Base-by-base conservation (phyloP, 805 yeast species). In the Scheffersomyces lignosus region DNA sequence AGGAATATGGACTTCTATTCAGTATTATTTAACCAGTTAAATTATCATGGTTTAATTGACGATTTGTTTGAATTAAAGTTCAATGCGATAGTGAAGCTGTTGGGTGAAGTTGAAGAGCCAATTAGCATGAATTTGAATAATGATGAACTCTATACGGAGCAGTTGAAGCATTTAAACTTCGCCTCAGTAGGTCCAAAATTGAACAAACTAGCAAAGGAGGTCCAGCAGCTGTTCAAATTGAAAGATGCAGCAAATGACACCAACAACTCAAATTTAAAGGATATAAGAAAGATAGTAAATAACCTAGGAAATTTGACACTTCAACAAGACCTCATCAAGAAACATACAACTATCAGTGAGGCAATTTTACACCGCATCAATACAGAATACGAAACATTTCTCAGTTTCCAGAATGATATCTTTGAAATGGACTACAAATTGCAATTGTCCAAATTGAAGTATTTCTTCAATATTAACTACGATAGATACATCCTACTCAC, bases 41-140 rank as follows among this genome's bases (percentile, higher is more conserved):
- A 88, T 2, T 91, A 90, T 56, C 69, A 77, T 13, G 99, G 98
- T 0, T 66, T 93, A 12, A 66, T 89, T 15, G 90, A 86, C 55
- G 96, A 90, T 48, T 56, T 79, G 9, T 71, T 79, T 46, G 78
- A 75, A 4, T 62, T 82, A 4, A 66, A 71, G 10, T 54, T 70
- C 10, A 73, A 73, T 43, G 64, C 24, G 9, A 20, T 20, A 20
- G 10, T 10, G 10, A 41, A 16, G 5, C 33, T 14, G 8, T 17
- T 10, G 3, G 18, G 18, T 4, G 27, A 8, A 2, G 22, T 87
- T 14, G 89, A 85, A 53, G 96, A 87, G 46, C 53, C 78, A 9
- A 68, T 78, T 44, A 77, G 74, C 4, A 62, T 80, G 6, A 66
- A 70, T n/a, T 50, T 70, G 9, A 73, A 72, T 41, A 64, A 65